These are phyloP conservation scores for Odontarrhena argentea DNA, from an alignment of 345 rosid genomes.

Conservation along the genomic window DNA sequence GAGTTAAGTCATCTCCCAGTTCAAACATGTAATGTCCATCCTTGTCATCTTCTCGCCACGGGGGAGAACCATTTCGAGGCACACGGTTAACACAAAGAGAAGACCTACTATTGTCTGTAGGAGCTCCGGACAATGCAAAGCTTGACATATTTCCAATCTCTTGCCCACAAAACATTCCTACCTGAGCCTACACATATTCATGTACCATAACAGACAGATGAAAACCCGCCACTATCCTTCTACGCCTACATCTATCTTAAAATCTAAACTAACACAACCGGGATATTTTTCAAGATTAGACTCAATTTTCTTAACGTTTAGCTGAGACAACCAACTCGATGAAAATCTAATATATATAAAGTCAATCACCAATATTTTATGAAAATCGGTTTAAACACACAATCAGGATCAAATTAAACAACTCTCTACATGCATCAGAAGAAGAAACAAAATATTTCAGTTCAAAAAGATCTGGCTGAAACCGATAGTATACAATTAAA, in stretches of 20 bases:
- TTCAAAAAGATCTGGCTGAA: conserved; percentile 25
- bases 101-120: conserved; percentile 49
- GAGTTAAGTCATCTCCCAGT: conserved; percentile 86
- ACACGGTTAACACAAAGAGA: conserved; percentile 54
- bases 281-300: background rate
- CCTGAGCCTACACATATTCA: conserved; percentile 99
- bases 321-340: background rate
- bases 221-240: conserved; percentile 43
- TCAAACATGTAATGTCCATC: conserved; percentile 99
- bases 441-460: too few relatives aligned
- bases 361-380: conserved; percentile 11
- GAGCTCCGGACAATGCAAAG: conserved; percentile 67
- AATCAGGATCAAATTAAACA: background rate
- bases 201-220: conserved; percentile 60
- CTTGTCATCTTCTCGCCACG: conserved; percentile 94
- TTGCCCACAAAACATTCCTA: conserved; percentile 88
- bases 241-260: conserved; percentile 17
- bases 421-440: background rate
- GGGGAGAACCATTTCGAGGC: conserved; percentile 80
- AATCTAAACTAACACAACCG: conserved; percentile 4
- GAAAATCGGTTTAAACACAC: background rate
- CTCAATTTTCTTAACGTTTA: background rate
- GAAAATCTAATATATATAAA: background rate
- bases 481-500: conserved; percentile 4
- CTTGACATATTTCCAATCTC: conserved; percentile 84